Percentiles rank a stretch among this genome's conserved stretches.
phyloP scores from a whole-genome alignment of 768 basidiomycete genomes.

The Boletellus sp. region DNA sequence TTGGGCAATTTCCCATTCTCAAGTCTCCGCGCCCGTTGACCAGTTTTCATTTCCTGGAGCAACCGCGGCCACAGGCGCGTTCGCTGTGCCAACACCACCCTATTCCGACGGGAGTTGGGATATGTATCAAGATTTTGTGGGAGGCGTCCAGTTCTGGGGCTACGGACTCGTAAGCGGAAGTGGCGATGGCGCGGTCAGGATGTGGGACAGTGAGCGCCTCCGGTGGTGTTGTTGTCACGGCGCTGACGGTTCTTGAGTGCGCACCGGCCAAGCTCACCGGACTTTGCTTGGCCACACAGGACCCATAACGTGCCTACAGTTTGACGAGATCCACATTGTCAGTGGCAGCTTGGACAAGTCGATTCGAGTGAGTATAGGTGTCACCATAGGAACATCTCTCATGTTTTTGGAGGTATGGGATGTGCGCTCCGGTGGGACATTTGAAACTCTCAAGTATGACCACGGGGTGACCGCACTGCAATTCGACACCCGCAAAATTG shows the following conservation, averaged over 20 bases:
- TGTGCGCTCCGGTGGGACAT: conserved; percentile 80
- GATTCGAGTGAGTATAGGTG: conserved; percentile 58
- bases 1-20: conserved; percentile 96
- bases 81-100: conserved; percentile 82
- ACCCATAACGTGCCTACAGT: conserved; percentile 91
- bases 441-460: conserved; percentile 89
- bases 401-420: conserved; percentile 79
- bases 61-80: conserved; percentile 56
- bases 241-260: conserved; percentile 55
- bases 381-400: not conserved
- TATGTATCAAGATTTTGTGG: conserved; percentile 96
- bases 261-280: conserved; percentile 94
- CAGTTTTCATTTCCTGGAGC: conserved; percentile 49
- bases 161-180: conserved; percentile 96
- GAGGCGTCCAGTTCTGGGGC: conserved; percentile 97
- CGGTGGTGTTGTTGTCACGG: not conserved
- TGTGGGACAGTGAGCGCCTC: conserved; percentile 92
- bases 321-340: conserved; percentile 92
- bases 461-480: conserved; percentile 87
- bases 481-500: conserved; percentile 91
- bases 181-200: conserved; percentile 93
- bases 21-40: conserved; percentile 40
- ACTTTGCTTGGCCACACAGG: conserved; percentile 90
- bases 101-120: conserved; percentile 90
- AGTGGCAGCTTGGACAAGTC: conserved; percentile 94